Evolutionary conservation across 176 grass and related monocot genomes (phyloP).

Genomic region (Triticum timopheevii): DNA sequence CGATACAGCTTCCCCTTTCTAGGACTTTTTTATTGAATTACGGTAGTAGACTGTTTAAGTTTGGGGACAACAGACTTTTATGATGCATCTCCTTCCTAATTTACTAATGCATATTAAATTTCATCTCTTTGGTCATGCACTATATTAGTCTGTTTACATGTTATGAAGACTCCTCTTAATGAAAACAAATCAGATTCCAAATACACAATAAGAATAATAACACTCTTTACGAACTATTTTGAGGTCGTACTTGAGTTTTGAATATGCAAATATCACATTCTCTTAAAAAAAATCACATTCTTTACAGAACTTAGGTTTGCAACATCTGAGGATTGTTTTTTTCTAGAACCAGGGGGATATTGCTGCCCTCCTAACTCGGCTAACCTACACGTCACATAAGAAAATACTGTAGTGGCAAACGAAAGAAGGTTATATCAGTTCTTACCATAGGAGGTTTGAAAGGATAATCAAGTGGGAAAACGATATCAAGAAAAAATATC

Average conservation of each 20-base stretch:
- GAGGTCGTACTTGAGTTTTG: too few relatives aligned
- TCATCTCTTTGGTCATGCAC: not conserved
- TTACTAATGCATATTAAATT: conserved; percentile 3
- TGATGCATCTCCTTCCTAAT: not conserved
- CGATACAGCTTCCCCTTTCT: not conserved
- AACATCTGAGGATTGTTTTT: not conserved
- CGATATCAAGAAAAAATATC: conserved; percentile 87
- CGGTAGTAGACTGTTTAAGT: not conserved
- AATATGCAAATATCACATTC: not conserved
- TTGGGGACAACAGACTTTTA: not conserved
- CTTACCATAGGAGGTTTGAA: conserved; percentile 79
- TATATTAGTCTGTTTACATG: conserved; percentile 2
- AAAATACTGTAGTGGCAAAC: not conserved
- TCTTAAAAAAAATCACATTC: not conserved
- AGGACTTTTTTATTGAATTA: not conserved
- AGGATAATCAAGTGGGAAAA: conserved; percentile 85
- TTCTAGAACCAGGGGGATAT: not conserved
- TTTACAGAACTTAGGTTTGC: conserved; percentile 29
- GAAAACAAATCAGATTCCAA: not conserved
- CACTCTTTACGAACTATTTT: not conserved
- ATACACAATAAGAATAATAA: not conserved
- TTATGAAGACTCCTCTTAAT: not conserved
- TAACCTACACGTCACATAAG: not conserved
- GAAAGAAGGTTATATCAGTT: conserved; percentile 19
- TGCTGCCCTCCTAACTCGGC: not conserved